phyloP scores from a whole-genome alignment of 2,329 filamentous ascomycete species.

The Pseudocercospora vitis region DNA sequence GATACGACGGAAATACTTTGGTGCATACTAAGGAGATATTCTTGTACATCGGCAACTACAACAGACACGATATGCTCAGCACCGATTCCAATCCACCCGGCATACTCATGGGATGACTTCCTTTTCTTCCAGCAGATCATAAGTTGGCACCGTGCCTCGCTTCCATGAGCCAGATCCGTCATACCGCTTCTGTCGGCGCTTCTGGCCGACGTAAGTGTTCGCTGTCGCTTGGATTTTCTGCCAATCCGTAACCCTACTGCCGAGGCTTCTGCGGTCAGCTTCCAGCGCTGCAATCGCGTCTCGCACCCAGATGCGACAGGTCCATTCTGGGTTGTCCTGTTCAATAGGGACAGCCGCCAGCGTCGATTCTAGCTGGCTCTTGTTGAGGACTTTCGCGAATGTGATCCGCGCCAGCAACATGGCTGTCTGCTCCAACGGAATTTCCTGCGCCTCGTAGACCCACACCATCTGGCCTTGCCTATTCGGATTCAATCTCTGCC shows the following conservation, averaged over 20 bases:
- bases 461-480: conserved; percentile 1
- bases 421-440: conserved; percentile 3
- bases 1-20: neutral
- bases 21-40: neutral
- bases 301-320: too few species aligned
- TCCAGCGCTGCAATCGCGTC: too few species aligned
- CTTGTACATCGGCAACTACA: neutral
- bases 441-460: conserved; percentile 3
- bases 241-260: too few species aligned
- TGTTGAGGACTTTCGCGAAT: too few species aligned
- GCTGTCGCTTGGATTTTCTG: too few species aligned
- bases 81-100: too few species aligned
- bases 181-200: conserved; percentile 34
- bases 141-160: conserved; percentile 33
- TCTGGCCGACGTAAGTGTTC: too few species aligned
- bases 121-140: conserved; percentile 25
- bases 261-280: too few species aligned
- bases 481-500: neutral
- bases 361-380: conserved; percentile 37
- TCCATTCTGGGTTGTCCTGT: conserved; percentile 41
- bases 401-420: conserved; percentile 39
- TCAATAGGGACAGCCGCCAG: conserved; percentile 38
- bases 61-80: neutral
- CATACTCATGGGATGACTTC: conserved; percentile 8
- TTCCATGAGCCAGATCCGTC: conserved; percentile 12